Percentiles rank a stretch among this genome's conserved stretches.
Evolutionary conservation across 2,329 filamentous ascomycete genomes (phyloP).

Genomic region (Shiraia sp.): DNA sequence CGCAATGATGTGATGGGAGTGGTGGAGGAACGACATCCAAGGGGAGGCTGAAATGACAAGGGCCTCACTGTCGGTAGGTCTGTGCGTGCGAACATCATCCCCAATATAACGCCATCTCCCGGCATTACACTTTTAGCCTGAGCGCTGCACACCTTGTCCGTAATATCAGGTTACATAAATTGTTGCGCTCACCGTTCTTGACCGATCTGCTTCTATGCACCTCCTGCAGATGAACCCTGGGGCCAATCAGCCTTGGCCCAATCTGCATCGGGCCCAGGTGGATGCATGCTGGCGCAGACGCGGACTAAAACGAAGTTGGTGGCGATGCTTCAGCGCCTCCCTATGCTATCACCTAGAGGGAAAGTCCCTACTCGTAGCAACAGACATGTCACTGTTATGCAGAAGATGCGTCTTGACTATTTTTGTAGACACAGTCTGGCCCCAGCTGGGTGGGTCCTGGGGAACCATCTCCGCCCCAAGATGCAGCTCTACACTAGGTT

Average conservation of each 20-base stretch:
- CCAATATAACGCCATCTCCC: constrained; percentile 26
- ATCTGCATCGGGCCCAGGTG: constrained; percentile 23
- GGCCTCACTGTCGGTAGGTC: constrained; percentile 15
- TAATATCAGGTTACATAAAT: constrained; percentile 37
- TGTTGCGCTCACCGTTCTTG: constrained; percentile 6
- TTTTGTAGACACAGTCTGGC: too few relatives aligned
- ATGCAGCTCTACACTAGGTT: too few relatives aligned
- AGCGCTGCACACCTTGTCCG: constrained; percentile 26
- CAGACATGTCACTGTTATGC: background rate
- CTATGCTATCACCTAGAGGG: too few relatives aligned
- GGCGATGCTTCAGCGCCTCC: constrained; percentile 14
- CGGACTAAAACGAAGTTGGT: constrained; percentile 14
- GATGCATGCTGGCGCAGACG: constrained; percentile 27
- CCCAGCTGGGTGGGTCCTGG: constrained; percentile 11
- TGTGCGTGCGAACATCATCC: constrained; percentile 22
- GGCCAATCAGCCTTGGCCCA: constrained; percentile 20
- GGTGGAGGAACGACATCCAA: constrained; percentile 18
- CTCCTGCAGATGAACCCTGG: constrained; percentile 25
- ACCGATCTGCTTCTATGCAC: constrained; percentile 17
- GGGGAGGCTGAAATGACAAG: constrained; percentile 30
- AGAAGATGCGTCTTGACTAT: too few relatives aligned
- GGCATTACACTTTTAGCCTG: constrained; percentile 35
- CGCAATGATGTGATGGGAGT: constrained; percentile 19
- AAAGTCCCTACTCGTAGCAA: constrained; percentile 1
- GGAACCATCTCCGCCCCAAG: too few relatives aligned